Evolutionary conservation across 805 yeast genomes (phyloP).

Genomic region (Metschnikowia rubicola): DNA sequence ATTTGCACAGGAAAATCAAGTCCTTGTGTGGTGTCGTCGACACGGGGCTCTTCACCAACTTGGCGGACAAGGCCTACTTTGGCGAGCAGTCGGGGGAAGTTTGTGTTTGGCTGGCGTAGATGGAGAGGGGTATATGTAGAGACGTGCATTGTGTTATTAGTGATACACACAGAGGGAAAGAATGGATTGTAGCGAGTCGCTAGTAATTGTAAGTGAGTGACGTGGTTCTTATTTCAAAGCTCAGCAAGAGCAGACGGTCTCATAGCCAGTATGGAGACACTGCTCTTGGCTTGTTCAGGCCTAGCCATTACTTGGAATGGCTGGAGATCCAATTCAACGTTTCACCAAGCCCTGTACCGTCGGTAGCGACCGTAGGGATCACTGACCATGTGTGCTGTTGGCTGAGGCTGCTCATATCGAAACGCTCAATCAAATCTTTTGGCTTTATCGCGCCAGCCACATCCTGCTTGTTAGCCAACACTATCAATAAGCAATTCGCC

Average conservation of each 20-base stretch:
- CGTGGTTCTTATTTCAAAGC: no score
- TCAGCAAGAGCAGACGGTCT: no score
- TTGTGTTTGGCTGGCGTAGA: constrained; percentile 6
- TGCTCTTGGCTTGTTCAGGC: no score
- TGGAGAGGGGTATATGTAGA: background rate
- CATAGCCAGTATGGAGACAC: no score
- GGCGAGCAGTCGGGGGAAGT: constrained; percentile 77
- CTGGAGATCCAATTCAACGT: constrained; percentile 83
- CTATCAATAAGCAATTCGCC: constrained; percentile 72
- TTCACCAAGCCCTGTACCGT: constrained; percentile 87
- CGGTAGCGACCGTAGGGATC: constrained; percentile 83
- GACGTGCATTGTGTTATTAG: background rate
- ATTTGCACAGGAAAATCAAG: constrained; percentile 65
- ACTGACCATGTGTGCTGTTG: constrained; percentile 81
- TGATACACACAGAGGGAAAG: no score
- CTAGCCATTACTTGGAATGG: constrained; percentile 38
- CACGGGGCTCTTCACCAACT: constrained; percentile 79
- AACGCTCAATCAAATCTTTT: constrained; percentile 70
- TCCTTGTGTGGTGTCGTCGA: constrained; percentile 90
- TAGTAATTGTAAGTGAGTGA: no score
- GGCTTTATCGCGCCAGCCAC: constrained; percentile 69
- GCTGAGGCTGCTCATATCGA: constrained; percentile 59
- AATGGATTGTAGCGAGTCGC: no score
- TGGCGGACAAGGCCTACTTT: constrained; percentile 80
- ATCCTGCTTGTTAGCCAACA: constrained; percentile 89